Evolutionary conservation across 2,329 filamentous ascomycete genomes (phyloP), one percentile per base, ranked within the genome.

Genomic region (Neofusicoccum sp.): DNA sequence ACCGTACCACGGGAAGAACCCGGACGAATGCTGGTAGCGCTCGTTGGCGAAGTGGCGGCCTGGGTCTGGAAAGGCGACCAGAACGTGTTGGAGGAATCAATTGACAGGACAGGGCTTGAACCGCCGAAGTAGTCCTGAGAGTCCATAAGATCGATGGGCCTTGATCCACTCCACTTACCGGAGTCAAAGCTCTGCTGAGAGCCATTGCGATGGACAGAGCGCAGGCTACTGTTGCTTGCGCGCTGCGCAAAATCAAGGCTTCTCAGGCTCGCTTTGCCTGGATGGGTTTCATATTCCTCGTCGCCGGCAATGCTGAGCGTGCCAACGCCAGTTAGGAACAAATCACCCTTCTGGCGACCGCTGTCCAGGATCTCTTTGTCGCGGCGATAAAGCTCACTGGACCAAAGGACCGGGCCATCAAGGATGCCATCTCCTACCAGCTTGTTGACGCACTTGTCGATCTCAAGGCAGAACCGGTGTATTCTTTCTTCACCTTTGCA

Each of bases 401-500:
- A 92, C 92, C 92, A 97, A 2, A 98, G 79, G 0, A 96, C 90
- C 0, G 93, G 92, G 0, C 90, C 90, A 38, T 96, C 90, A 63
- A 89, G 81, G 63, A 96, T 87, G 47, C 86, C 91, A 62, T 96
- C 90, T 30, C 91, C 91, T 31, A 96, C 88, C 6, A 98, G 80
- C 71, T 91, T 92, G 66, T 86, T 89, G 65, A 96, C 88, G 69
- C 91, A 96, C 63, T 86, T 89, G 68, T 93, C 89, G 30, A 98
- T 84, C 72, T 98, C 95, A 65, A 92, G 89, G 70, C 89, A 95
- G 73, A 99, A 95, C 9, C 93, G 87, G 72, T 98, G 95, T 36
- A 99, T 93, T 54, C 95, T 82, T 75, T 99, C 95, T 72, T 99
- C 95, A 5, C 93, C 95, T 66, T 87, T 89, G 76, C 95, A 99